Percentiles rank a stretch among this genome's conserved stretches.
Evolutionary conservation across 257 asterid species (phyloP).

Genomic region (Solanum arcanum): DNA sequence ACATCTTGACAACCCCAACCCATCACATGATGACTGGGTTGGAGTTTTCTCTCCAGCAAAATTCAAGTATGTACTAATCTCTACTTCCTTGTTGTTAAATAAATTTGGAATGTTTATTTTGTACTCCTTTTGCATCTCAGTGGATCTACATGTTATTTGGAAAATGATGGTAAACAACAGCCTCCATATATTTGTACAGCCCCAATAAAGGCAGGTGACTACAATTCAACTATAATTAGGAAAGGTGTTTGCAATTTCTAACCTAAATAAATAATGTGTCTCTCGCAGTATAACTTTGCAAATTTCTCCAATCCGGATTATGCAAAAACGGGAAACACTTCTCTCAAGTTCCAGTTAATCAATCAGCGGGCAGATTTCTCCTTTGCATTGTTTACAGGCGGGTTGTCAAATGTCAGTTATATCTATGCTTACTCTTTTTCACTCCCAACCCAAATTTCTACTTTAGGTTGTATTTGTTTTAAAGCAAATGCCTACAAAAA

Average conservation of each 20-base stretch:
- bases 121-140: slow-evolving; percentile 24
- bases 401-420: slow-evolving; percentile 29
- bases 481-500: background rate
- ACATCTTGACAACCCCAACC: slow-evolving; percentile 35
- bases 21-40: slow-evolving; percentile 75
- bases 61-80: slow-evolving; percentile 44
- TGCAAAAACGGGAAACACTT: slow-evolving; percentile 51
- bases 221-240: background rate
- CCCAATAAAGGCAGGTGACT: slow-evolving; percentile 60
- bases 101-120: background rate
- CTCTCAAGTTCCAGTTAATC: slow-evolving; percentile 54
- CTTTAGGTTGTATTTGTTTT: background rate
- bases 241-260: background rate
- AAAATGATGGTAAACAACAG: slow-evolving; percentile 31
- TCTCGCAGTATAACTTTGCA: slow-evolving; percentile 66
- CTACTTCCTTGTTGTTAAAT: background rate
- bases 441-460: background rate
- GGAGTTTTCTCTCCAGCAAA: slow-evolving; percentile 93
- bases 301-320: slow-evolving; percentile 46
- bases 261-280: background rate
- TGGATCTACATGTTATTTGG: slow-evolving; percentile 50
- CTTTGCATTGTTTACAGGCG: slow-evolving; percentile 44
- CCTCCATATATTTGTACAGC: slow-evolving; percentile 70
- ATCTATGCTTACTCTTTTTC: background rate
- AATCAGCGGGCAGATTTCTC: slow-evolving; percentile 62